phyloP scores from a whole-genome alignment of 345 rosid species.

The Anastatica hierochuntica region DNA sequence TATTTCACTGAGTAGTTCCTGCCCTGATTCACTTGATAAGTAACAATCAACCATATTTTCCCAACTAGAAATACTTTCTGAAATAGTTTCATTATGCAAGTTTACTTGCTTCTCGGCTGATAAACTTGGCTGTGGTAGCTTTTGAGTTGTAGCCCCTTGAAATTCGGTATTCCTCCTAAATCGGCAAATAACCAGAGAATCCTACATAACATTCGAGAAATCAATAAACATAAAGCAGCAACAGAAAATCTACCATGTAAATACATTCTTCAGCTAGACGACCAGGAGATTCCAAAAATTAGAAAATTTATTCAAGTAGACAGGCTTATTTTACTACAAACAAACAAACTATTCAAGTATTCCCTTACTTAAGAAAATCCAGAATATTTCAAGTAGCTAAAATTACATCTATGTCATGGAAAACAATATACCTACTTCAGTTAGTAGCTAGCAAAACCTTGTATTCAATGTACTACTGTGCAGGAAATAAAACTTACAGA shows the following conservation, averaged over 20 bases:
- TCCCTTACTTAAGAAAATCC: too few species aligned
- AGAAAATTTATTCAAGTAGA: neutral
- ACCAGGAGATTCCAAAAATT: neutral
- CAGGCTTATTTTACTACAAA: too few species aligned
- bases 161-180: conserved; percentile 54
- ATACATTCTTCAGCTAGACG: neutral
- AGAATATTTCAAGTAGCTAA: too few species aligned
- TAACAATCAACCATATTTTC: conserved; percentile 22
- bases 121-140: conserved; percentile 5
- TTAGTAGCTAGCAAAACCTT: too few species aligned
- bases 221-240: neutral
- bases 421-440: too few species aligned
- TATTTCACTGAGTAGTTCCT: conserved; percentile 15
- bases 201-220: conserved; percentile 32
- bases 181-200: conserved; percentile 70
- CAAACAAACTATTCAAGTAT: too few species aligned
- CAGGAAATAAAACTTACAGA: neutral
- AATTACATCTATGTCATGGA: too few species aligned
- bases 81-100: neutral
- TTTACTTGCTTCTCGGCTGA: conserved; percentile 5
- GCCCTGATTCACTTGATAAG: conserved; percentile 23
- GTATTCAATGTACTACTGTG: neutral
- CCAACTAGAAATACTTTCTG: conserved; percentile 9
- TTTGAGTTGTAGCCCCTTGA: conserved; percentile 22
- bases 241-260: neutral